Percentiles rank a stretch among this genome's conserved stretches.
These are phyloP conservation scores for Sergeia podlipaevii DNA, from an alignment of 208 protist genomes.

Conservation along the genomic window DNA sequence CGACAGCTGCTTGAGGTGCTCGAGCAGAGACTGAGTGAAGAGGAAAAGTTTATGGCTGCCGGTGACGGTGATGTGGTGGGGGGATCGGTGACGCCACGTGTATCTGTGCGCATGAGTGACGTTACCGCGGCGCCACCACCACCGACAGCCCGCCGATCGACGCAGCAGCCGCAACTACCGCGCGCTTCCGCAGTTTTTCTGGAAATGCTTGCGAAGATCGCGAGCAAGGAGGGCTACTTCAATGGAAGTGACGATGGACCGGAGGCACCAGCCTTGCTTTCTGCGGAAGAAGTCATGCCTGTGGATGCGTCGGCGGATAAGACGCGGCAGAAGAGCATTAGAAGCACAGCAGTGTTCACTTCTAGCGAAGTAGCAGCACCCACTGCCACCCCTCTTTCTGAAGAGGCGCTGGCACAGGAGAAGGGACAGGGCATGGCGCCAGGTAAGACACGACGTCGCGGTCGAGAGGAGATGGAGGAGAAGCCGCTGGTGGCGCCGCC, in stretches of 20 bases:
- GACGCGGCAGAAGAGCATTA: too few relatives aligned
- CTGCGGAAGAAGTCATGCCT: background rate
- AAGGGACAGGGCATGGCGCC: background rate
- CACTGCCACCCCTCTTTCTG: too few relatives aligned
- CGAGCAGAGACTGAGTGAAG: constrained; percentile 23
- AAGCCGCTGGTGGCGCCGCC: background rate
- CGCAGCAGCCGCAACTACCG: constrained; percentile 15
- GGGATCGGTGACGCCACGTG: background rate
- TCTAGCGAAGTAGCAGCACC: too few relatives aligned
- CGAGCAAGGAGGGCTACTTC: constrained; percentile 7
- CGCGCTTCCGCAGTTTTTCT: constrained; percentile 35
- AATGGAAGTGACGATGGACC: background rate
- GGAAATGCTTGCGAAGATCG: constrained; percentile 24
- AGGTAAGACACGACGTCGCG: constrained; percentile 2
- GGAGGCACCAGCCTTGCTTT: background rate
- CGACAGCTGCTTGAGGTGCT: constrained; percentile 30
- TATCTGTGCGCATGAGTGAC: background rate
- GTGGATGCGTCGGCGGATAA: too few relatives aligned
- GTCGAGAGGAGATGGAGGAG: constrained; percentile 8
- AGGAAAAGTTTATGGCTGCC: constrained; percentile 7
- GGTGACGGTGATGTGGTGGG: background rate
- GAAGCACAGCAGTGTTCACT: too few relatives aligned
- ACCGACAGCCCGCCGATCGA: constrained; percentile 6
- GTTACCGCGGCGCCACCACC: background rate
- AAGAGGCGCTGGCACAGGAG: too few relatives aligned